Evolutionary conservation across 129 eudicot species (phyloP), one percentile per base, ranked within the genome.

Genomic region (Helianthus tuberosus): DNA sequence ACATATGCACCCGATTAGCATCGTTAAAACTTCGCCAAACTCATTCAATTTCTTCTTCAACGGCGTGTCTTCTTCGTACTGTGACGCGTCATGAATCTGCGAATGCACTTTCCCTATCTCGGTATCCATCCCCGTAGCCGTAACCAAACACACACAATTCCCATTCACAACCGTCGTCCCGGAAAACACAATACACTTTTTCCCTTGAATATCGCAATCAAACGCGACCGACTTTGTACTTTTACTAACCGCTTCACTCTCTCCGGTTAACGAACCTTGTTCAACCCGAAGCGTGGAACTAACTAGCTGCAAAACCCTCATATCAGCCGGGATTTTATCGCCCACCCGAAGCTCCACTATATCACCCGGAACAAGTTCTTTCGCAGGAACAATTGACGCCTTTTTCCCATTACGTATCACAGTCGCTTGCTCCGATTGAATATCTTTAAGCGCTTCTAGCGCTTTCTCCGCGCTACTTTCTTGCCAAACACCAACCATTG

Each of bases 131-230:
- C 98, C 96, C 5, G 84, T 92, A 29, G 86, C 84, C 53, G 89
- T 88, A 69, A 92, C 98, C 85, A 92, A 75, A 73, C 93, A 85
- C 17, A 81, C 36, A 69, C 93, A 92, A 63, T 88, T 83, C 3
- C 98, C 98, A 71, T 92, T 92, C 14, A 89, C 98, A 60, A 92
- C 96, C 0, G 98, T 92, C 0, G 98, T 92, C 25, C 98, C 98
- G 0, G 94, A 93, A 92, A 92, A 92, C 60, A 89, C 91, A 96
- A 92, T 89, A 74, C 96, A 89, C 57, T 87, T 90, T 64, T 92
- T 92, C 41, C 89, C 91, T 86, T 92, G 98, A 68, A 92, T 82
- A 20, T 92, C 96, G 8, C 87, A 68, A 67, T 92, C 91, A 72
- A 83, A 8, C 88, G 68, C 1, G 89, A 43, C 84, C 67, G 88